Evolutionary conservation across 495 filamentous ascomycete species (phyloP).

Genomic region (Neurospora sp.): DNA sequence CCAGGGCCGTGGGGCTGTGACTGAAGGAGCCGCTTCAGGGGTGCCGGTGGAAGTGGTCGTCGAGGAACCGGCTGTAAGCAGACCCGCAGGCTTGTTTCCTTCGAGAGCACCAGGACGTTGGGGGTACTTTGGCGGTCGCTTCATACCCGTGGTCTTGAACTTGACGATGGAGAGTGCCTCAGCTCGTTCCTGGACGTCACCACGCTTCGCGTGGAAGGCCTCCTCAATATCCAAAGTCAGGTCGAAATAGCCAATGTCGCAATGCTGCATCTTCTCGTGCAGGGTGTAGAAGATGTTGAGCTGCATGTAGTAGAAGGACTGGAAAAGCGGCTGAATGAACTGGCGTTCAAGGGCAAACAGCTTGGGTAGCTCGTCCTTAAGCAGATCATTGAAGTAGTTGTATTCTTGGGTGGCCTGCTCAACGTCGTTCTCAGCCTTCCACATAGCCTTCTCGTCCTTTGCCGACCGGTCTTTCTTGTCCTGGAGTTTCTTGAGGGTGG

Average conservation of each 20-base stretch:
- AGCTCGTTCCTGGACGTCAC: slow-evolving; percentile 69
- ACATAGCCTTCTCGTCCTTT: slow-evolving; percentile 95
- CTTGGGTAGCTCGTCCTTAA: slow-evolving; percentile 92
- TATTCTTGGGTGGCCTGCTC: slow-evolving; percentile 91
- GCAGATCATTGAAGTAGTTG: slow-evolving; percentile 91
- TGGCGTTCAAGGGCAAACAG: slow-evolving; percentile 88
- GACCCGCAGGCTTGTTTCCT: slow-evolving; percentile 25
- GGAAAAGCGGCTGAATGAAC: slow-evolving; percentile 95
- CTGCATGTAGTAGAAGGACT: slow-evolving; percentile 99
- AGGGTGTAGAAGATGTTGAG: slow-evolving; percentile 99
- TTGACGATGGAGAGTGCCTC: slow-evolving; percentile 76
- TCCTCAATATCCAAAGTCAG: slow-evolving; percentile 81
- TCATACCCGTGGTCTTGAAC: slow-evolving; percentile 74
- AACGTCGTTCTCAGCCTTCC: slow-evolving; percentile 88
- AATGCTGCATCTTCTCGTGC: slow-evolving; percentile 92
- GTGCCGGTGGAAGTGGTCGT: slow-evolving; percentile 11
- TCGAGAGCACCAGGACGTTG: slow-evolving; percentile 29
- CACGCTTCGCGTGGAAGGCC: slow-evolving; percentile 79
- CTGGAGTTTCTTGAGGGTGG: slow-evolving; percentile 81
- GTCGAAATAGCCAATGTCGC: slow-evolving; percentile 97
- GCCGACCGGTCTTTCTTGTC: slow-evolving; percentile 94
- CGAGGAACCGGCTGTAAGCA: slow-evolving; percentile 31
- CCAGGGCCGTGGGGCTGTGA: not conserved
- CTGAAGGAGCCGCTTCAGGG: slow-evolving; percentile 5
- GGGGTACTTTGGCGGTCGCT: slow-evolving; percentile 40